Conservation (phyloP, 1,284 basidiomycete genomes). For the Puccinia horiana region DNA sequence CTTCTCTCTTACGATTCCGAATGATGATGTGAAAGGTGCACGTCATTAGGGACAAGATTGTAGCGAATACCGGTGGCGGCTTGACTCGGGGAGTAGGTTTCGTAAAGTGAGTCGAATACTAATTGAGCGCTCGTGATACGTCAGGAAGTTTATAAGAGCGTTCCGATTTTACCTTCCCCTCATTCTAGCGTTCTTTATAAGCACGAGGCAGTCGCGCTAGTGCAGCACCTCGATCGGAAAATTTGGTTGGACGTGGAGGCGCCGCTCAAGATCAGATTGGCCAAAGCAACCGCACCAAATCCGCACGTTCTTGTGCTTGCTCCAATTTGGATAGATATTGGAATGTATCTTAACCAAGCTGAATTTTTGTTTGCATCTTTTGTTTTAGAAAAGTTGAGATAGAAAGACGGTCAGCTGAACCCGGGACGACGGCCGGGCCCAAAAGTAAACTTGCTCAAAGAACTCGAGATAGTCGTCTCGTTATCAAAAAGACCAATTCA, state of each 20-base stretch:
- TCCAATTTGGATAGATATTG: not conserved
- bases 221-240: conserved; percentile 31
- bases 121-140: not conserved
- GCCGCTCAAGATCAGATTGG: conserved; percentile 36
- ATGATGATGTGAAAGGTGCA: conserved; percentile 17
- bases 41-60: conserved; percentile 36
- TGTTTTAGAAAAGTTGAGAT: conserved; percentile 4
- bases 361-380: not conserved
- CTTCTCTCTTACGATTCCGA: not conserved
- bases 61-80: conserved; percentile 15
- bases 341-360: not conserved
- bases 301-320: conserved; percentile 13
- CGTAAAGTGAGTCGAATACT: conserved; percentile 24
- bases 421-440: not conserved
- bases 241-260: conserved; percentile 40
- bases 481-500: conserved; percentile 12
- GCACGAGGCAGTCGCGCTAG: conserved; percentile 28
- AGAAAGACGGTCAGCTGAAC: not conserved
- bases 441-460: conserved; percentile 23
- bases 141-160: not conserved
- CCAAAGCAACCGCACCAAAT: conserved; percentile 39
- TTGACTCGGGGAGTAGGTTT: conserved; percentile 38
- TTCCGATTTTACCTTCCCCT: not conserved
- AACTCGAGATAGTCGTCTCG: conserved; percentile 5
- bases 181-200: conserved; percentile 38